Evolutionary conservation across 371 early-diverging fungal species (phyloP), one percentile per base, ranked within the genome.

Genomic region (Mortierella sp.): DNA sequence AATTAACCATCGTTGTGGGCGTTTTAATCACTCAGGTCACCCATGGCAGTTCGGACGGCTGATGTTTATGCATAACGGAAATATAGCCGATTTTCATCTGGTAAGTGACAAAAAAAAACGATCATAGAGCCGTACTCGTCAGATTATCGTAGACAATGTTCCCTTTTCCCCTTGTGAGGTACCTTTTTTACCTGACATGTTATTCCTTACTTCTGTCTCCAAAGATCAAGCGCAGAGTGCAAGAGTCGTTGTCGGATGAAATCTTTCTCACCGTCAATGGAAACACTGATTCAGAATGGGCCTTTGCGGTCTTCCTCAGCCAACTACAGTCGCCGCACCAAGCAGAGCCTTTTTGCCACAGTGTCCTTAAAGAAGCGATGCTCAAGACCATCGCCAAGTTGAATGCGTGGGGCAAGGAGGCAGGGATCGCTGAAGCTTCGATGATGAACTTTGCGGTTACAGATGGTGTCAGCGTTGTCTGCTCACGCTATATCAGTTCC

Each of bases 51-150:
- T 83, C 69, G 93, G 93, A 32, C 84, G 86, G 41, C 78, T 94
- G 24, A 92, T 94, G 93, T 94, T 91, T 86, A 93, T 94, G 94
- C 94, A 94, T 83, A 93, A 94, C 70, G 94, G 94, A 43, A 83
- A 87, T 63, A 90, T 94, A 61, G 87, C 87, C 46, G 81, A 87
- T 53, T 94, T 94, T 55, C 81, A 86, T 50, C 86, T 86, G 76
- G 86, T 87, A 81, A 57, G 68, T 17, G 14, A 6, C 14, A 14
- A 37, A 39, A 39, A 17, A 39, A 39, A 4, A 14, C 14, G 17
- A 39, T 39, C 39, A 39, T 14, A 39, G n/a, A n/a, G n/a, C n/a
- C n/a, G n/a, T n/a, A n/a, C n/a, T n/a, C n/a, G n/a, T n/a, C n/a
- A n/a, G n/a, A n/a, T n/a, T n/a, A n/a, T n/a, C n/a, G n/a, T n/a